phyloP scores from a whole-genome alignment of 2,329 filamentous ascomycete species.

The Xenoacremonium recifei region DNA sequence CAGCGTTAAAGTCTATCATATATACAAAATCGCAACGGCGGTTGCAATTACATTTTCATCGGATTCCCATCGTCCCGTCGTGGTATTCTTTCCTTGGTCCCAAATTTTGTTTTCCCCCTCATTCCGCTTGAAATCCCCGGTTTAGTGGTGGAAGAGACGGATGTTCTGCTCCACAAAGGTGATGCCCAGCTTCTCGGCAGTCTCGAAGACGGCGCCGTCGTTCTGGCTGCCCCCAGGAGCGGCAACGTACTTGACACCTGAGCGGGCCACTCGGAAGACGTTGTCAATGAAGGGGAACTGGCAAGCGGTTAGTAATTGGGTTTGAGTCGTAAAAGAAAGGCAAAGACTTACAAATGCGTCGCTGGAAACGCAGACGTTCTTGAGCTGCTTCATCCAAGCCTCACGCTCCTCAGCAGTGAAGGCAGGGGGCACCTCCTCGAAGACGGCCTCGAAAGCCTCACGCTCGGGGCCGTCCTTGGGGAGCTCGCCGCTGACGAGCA shows the following conservation, averaged over 20 bases:
- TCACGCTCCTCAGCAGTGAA: constrained; percentile 85
- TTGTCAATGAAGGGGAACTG: constrained; percentile 99
- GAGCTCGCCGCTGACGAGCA: constrained; percentile 87
- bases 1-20: constrained; percentile 1
- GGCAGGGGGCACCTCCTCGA: constrained; percentile 80
- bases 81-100: not conserved
- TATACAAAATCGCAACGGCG: not conserved
- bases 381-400: constrained; percentile 80
- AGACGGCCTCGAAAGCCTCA: constrained; percentile 82
- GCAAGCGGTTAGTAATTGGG: constrained; percentile 19
- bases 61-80: not conserved
- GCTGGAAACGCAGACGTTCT: constrained; percentile 81
- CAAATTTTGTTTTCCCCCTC: not conserved
- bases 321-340: not conserved
- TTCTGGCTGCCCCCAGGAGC: constrained; percentile 90
- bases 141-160: constrained; percentile 90
- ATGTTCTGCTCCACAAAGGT: constrained; percentile 95
- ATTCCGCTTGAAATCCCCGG: not conserved
- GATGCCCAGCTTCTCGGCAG: constrained; percentile 87
- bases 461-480: constrained; percentile 81
- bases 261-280: constrained; percentile 84
- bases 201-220: constrained; percentile 77
- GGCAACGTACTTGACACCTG: constrained; percentile 93
- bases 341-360: constrained; percentile 81
- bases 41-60: not conserved